phyloP scores from a whole-genome alignment of 1,139 yeast species.

The Kodamaea fungicola region DNA sequence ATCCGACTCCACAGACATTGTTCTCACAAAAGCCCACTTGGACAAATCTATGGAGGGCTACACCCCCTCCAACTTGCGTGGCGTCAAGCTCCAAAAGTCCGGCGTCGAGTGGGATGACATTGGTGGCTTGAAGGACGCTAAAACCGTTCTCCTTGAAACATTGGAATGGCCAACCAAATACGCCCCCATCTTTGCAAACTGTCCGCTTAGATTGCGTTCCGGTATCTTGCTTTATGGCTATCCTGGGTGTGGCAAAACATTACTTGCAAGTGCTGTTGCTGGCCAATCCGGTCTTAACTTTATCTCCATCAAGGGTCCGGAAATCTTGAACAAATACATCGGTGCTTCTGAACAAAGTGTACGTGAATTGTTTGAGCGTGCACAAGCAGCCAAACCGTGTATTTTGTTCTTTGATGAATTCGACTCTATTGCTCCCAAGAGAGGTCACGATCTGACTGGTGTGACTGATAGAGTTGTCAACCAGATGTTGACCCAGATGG shows the following conservation, averaged over 20 bases:
- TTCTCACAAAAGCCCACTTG: conserved; percentile 36
- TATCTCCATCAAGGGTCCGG: conserved; percentile 94
- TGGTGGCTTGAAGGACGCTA: conserved; percentile 83
- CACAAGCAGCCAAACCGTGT: conserved; percentile 93
- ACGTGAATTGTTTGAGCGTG: conserved; percentile 88
- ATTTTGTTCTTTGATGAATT: conserved; percentile 93
- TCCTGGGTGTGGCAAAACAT: conserved; percentile 97
- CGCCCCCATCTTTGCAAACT: conserved; percentile 86
- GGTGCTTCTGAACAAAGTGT: conserved; percentile 98
- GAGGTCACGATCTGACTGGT: conserved; percentile 98
- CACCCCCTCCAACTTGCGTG: conserved; percentile 79
- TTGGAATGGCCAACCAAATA: conserved; percentile 96
- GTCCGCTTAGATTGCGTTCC: conserved; percentile 83
- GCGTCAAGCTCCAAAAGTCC: conserved; percentile 81
- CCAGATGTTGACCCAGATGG: conserved; percentile 97
- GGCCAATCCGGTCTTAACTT: conserved; percentile 93
- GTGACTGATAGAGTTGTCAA: conserved; percentile 97
- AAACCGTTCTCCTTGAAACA: conserved; percentile 74
- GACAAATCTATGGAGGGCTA: conserved; percentile 61
- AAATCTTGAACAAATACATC: conserved; percentile 88
- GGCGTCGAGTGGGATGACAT: conserved; percentile 79
- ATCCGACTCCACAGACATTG: conserved; percentile 9
- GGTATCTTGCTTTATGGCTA: conserved; percentile 91
- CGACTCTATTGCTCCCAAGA: conserved; percentile 95
- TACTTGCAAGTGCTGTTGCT: conserved; percentile 90